These are phyloP conservation scores for Lepidium sativum DNA, from an alignment of 345 rosid genomes.

Conservation along the genomic window DNA sequence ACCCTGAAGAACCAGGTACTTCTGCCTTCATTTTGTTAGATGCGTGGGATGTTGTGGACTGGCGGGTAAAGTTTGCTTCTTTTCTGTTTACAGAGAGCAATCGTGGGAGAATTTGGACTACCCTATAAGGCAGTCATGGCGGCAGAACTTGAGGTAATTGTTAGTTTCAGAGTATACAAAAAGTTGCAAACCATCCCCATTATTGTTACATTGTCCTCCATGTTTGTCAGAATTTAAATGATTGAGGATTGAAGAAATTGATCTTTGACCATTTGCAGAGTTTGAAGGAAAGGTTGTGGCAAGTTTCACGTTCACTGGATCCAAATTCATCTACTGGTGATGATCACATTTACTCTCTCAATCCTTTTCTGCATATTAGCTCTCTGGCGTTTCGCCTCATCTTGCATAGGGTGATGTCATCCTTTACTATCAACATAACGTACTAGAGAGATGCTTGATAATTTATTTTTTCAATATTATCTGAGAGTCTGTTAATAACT, in stretches of 20 bases:
- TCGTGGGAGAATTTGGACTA: slow-evolving; percentile 58
- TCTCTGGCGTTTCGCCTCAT: background rate
- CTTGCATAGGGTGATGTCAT: background rate
- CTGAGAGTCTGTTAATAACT: background rate
- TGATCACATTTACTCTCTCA: slow-evolving; percentile 3
- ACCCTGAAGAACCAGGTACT: slow-evolving; percentile 55
- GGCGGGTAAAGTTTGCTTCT: background rate
- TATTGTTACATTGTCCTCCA: background rate
- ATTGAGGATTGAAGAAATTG: background rate
- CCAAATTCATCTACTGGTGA: slow-evolving; percentile 39
- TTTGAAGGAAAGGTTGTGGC: slow-evolving; percentile 47
- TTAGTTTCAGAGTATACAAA: background rate
- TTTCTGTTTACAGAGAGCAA: slow-evolving; percentile 39
- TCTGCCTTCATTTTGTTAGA: background rate
- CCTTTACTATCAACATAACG: background rate
- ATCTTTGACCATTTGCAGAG: slow-evolving; percentile 27
- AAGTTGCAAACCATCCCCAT: background rate
- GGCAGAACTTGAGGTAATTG: slow-evolving; percentile 64
- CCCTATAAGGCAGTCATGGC: slow-evolving; percentile 55
- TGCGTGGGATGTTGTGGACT: background rate
- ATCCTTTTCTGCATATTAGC: background rate
- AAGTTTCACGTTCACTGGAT: slow-evolving; percentile 44
- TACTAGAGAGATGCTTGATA: background rate
- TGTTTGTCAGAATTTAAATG: background rate
- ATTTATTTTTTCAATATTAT: background rate